phyloP scores from a whole-genome alignment of 2,329 filamentous ascomycete genomes.

The Phyllosticta citribraziliensis region DNA sequence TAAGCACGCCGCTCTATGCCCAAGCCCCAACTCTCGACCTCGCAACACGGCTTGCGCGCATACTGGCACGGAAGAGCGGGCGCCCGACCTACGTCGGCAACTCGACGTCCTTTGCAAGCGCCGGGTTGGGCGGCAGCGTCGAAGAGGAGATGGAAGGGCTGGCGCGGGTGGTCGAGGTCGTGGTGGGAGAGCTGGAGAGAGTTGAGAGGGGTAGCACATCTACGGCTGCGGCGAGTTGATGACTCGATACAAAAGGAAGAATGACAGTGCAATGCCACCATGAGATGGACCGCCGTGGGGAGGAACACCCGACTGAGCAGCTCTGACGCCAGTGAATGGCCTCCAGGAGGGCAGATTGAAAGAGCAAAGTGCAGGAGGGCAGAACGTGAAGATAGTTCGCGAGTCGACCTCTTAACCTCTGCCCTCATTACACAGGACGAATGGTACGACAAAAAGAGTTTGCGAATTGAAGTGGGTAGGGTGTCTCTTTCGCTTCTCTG shows the following conservation, averaged over 20 bases:
- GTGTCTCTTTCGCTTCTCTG: no score
- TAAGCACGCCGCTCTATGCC: conserved; percentile 71
- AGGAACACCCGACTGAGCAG: neutral
- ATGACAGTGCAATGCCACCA: no score
- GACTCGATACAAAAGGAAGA: neutral
- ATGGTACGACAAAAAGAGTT: no score
- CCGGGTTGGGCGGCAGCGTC: conserved; percentile 61
- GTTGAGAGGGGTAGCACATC: neutral
- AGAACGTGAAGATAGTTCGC: no score
- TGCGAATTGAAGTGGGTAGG: no score
- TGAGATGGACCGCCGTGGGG: neutral
- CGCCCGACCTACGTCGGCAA: conserved; percentile 85
- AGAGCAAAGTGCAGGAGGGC: no score
- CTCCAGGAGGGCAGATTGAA: no score
- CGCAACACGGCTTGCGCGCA: conserved; percentile 71
- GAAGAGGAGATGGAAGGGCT: conserved; percentile 95
- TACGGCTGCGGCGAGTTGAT: neutral
- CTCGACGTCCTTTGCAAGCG: conserved; percentile 66
- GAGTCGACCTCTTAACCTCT: no score
- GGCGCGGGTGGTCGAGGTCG: conserved; percentile 60
- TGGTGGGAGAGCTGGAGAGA: conserved; percentile 44
- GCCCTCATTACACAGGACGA: no score
- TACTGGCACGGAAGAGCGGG: conserved; percentile 62
- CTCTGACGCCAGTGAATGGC: no score
- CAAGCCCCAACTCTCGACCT: conserved; percentile 75